Conservation (phyloP, 2,329 filamentous ascomycete genomes). For the Polytolypa hystricis region DNA sequence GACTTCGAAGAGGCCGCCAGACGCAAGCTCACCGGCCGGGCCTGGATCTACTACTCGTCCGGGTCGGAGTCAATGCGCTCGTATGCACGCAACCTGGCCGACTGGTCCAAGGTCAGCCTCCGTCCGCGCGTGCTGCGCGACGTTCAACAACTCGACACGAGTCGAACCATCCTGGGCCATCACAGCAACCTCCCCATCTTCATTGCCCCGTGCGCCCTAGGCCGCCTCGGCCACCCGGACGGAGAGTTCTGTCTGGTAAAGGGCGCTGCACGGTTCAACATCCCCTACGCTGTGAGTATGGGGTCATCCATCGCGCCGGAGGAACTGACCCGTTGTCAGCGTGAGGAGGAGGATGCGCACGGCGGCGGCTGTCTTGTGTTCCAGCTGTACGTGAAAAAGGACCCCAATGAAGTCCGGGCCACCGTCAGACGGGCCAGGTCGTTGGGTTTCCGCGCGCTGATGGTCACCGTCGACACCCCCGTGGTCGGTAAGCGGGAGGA, state of each 20-base stretch:
- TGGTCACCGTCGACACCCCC: conserved; percentile 38
- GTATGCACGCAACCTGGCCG: conserved; percentile 26
- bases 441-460: conserved; percentile 33
- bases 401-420: conserved; percentile 40
- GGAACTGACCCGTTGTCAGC: not conserved
- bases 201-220: conserved; percentile 17
- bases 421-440: conserved; percentile 38
- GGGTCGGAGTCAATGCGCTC: conserved; percentile 36
- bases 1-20: conserved; percentile 41
- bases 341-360: not conserved
- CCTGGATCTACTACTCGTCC: conserved; percentile 64
- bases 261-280: too few species aligned
- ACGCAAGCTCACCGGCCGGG: conserved; percentile 74
- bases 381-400: conserved; percentile 52
- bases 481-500: conserved; percentile 37
- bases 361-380: conserved; percentile 35
- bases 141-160: conserved; percentile 25
- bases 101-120: conserved; percentile 35
- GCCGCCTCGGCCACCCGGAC: conserved; percentile 26
- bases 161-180: conserved; percentile 25
- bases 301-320: conserved; percentile 7
- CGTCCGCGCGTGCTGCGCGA: conserved; percentile 36
- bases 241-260: conserved; percentile 26
- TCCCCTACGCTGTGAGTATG: too few species aligned
- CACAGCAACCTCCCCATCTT: conserved; percentile 13